Conservation (phyloP, 2,329 filamentous ascomycete species). For the Pseudopyricularia javanii region DNA sequence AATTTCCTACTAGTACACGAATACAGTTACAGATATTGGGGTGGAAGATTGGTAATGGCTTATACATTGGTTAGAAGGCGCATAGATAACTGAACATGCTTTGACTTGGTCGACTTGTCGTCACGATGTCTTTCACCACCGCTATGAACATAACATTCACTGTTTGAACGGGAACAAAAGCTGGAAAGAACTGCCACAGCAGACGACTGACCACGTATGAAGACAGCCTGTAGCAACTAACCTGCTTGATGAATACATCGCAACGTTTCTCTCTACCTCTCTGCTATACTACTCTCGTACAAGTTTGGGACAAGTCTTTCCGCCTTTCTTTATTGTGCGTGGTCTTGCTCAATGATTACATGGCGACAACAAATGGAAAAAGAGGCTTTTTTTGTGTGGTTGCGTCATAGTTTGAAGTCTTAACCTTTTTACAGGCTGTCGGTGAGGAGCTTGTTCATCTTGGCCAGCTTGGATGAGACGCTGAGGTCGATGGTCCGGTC, state of each 20-base stretch:
- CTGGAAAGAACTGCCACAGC: background rate
- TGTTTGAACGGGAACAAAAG: background rate
- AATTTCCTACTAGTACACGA: background rate
- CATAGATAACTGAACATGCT: background rate
- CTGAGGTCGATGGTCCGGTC: slow-evolving; percentile 97
- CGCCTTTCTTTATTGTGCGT: background rate
- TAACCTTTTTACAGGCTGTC: slow-evolving; percentile 73
- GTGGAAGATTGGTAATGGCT: background rate
- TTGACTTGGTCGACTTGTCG: background rate
- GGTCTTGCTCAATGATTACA: background rate
- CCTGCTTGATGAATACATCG: background rate
- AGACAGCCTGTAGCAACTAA: too few relatives aligned
- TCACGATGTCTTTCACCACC: background rate
- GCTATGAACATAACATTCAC: background rate
- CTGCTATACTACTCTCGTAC: background rate
- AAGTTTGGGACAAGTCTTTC: background rate
- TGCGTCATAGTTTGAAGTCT: background rate
- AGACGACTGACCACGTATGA: background rate
- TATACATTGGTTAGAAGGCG: background rate
- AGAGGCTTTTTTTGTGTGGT: background rate
- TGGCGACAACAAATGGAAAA: background rate
- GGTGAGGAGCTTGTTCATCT: slow-evolving; percentile 98
- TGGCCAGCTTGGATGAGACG: slow-evolving; percentile 86
- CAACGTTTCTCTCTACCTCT: background rate
- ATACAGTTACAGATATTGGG: background rate